A percentile compares a stretch with the other conserved stretches of the same genome.
These are phyloP conservation scores for Cyclostephanos invisitatus DNA, from an alignment of 108 stramenopile species.

Conservation along the genomic window DNA sequence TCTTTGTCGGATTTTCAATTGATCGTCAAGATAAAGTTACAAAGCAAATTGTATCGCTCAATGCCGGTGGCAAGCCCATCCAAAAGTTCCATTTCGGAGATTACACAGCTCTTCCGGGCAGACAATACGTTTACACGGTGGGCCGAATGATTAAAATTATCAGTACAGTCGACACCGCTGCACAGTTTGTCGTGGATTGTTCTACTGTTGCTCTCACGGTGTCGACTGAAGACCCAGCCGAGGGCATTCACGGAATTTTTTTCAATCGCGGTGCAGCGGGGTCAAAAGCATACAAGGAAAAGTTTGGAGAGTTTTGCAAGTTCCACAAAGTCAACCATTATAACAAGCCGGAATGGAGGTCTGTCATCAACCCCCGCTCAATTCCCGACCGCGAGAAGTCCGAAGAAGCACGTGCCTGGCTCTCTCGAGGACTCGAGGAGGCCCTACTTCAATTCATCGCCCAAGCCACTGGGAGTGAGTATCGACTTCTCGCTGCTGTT, in stretches of 20 bases:
- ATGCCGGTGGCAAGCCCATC: slow-evolving; percentile 31
- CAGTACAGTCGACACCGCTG: background rate
- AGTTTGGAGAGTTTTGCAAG: slow-evolving; percentile 37
- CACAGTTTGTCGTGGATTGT: slow-evolving; percentile 24
- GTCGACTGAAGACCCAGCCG: slow-evolving; percentile 34
- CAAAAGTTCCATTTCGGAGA: slow-evolving; percentile 45
- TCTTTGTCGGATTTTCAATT: slow-evolving; percentile 38
- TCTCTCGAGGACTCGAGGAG: slow-evolving; percentile 45
- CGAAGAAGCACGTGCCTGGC: slow-evolving; percentile 39
- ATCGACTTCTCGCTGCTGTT: slow-evolving; percentile 29
- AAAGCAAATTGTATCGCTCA: slow-evolving; percentile 25
- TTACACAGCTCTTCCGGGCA: slow-evolving; percentile 30
- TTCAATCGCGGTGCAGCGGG: slow-evolving; percentile 47
- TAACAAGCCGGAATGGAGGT: slow-evolving; percentile 17
- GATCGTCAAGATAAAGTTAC: slow-evolving; percentile 24
- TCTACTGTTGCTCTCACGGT: slow-evolving; percentile 20
- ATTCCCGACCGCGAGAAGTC: slow-evolving; percentile 39
- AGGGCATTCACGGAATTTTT: slow-evolving; percentile 34
- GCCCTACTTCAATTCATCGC: slow-evolving; percentile 38
- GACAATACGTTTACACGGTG: slow-evolving; percentile 32
- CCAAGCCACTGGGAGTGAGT: slow-evolving; percentile 19
- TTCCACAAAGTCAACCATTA: slow-evolving; percentile 21
- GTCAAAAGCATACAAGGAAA: slow-evolving; percentile 35
- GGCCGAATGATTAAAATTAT: slow-evolving; percentile 25
- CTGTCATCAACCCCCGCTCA: slow-evolving; percentile 33